Evolutionary conservation across 176 grass and related monocot species (phyloP).

Genomic region (Oryza glaberrima): DNA sequence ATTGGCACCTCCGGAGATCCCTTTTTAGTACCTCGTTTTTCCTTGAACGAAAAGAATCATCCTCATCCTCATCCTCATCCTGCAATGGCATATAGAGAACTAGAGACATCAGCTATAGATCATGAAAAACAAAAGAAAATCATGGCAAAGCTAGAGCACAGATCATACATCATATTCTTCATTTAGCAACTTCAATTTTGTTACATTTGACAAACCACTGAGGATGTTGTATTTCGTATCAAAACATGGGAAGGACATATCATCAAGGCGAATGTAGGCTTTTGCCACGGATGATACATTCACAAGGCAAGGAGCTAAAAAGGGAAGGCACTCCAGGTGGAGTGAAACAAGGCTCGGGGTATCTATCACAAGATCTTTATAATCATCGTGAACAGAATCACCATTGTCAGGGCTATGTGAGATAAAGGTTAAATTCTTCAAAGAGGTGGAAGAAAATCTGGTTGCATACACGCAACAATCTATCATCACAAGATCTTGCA

Average conservation of each 20-base stretch:
- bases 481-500: constrained; percentile 20
- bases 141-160: too few species aligned
- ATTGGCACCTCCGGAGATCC: constrained; percentile 4
- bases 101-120: too few species aligned
- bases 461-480: background rate
- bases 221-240: constrained; percentile 5
- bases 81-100: too few species aligned
- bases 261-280: background rate
- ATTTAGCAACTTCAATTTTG: background rate
- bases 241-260: background rate
- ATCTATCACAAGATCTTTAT: constrained; percentile 25
- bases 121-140: too few species aligned
- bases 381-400: background rate
- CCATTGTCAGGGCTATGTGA: background rate
- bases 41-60: background rate
- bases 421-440: constrained; percentile 23
- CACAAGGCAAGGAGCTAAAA: constrained; percentile 12
- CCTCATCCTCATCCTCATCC: background rate
- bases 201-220: constrained; percentile 16
- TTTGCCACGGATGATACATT: constrained; percentile 6
- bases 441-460: background rate
- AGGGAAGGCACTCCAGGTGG: constrained; percentile 6
- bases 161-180: too few species aligned
- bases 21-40: background rate
- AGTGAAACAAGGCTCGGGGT: constrained; percentile 25